Evolutionary conservation across 2,329 filamentous ascomycete species (phyloP).

Genomic region (Arthrinium puccinioides): DNA sequence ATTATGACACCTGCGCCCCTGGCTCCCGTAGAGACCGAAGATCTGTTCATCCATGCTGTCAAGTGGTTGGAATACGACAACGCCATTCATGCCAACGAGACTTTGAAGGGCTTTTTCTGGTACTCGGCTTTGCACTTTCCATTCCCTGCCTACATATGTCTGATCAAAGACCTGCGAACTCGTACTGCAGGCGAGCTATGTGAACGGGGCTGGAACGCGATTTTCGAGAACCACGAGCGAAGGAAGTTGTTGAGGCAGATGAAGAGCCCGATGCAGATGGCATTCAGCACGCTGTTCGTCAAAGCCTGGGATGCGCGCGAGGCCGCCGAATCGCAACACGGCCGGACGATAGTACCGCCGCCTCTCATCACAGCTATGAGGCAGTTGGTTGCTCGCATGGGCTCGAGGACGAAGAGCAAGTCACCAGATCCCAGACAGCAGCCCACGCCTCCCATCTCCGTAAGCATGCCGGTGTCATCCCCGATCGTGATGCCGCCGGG

Average conservation of each 20-base stretch:
- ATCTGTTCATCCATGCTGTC: constrained; percentile 46
- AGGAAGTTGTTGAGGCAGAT: constrained; percentile 41
- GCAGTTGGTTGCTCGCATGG: constrained; percentile 27
- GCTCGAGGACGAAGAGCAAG: constrained; percentile 25
- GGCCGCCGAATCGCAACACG: constrained; percentile 35
- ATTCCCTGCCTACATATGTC: constrained; percentile 54
- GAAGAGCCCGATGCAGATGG: constrained; percentile 49
- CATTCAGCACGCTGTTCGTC: constrained; percentile 50
- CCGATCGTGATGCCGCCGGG: neutral
- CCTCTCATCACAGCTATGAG: constrained; percentile 39
- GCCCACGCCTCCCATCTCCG: neutral
- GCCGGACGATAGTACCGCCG: constrained; percentile 34
- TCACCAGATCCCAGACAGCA: constrained; percentile 14
- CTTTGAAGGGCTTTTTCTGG: constrained; percentile 47
- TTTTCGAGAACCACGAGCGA: constrained; percentile 46
- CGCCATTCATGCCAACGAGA: constrained; percentile 42
- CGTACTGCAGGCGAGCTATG: constrained; percentile 47
- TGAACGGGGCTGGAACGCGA: constrained; percentile 51
- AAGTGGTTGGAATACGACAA: constrained; percentile 55
- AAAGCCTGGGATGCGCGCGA: constrained; percentile 56
- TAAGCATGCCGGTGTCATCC: too few relatives aligned
- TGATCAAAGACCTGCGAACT: constrained; percentile 47
- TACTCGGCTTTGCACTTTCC: constrained; percentile 54
- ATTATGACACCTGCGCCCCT: constrained; percentile 28
- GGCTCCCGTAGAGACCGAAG: constrained; percentile 41